Conservation (phyloP, 306 rosid species). For the Trifolium dubium region DNA sequence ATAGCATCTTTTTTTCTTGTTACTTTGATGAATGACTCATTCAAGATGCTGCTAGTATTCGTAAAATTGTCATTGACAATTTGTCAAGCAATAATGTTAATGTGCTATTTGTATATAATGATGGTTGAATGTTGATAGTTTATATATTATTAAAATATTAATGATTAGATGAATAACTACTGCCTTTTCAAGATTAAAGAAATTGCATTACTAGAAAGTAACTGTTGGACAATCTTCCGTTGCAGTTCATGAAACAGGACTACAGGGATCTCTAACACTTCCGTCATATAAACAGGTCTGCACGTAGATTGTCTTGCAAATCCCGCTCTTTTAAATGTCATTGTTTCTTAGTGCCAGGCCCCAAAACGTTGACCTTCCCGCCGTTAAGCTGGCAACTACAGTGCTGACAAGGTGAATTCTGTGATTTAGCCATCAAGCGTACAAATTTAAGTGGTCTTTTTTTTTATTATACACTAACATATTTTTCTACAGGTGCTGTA, state of each 20-base stretch:
- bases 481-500: conserved; percentile 65
- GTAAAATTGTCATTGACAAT: conserved; percentile 14
- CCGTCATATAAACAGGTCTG: conserved; percentile 50
- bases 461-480: conserved; percentile 15
- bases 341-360: conserved; percentile 58
- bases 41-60: conserved; percentile 30
- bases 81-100: not conserved
- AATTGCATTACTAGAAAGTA: conserved; percentile 29
- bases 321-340: conserved; percentile 64
- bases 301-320: conserved; percentile 54
- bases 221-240: conserved; percentile 34
- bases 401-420: conserved; percentile 66
- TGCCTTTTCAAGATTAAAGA: conserved; percentile 19
- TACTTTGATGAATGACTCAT: conserved; percentile 11
- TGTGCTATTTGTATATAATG: not conserved
- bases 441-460: conserved; percentile 25
- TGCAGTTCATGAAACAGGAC: conserved; percentile 59
- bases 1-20: not conserved
- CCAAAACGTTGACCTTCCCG: conserved; percentile 51
- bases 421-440: conserved; percentile 16
- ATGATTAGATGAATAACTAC: conserved; percentile 4
- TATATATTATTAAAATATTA: not conserved
- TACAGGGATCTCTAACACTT: conserved; percentile 49
- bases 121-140: conserved; percentile 36
- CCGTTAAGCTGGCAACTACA: conserved; percentile 54